Evolutionary conservation across 768 basidiomycete genomes (phyloP), one percentile per base, ranked within the genome.

Genomic region (Suillus variegatus): DNA sequence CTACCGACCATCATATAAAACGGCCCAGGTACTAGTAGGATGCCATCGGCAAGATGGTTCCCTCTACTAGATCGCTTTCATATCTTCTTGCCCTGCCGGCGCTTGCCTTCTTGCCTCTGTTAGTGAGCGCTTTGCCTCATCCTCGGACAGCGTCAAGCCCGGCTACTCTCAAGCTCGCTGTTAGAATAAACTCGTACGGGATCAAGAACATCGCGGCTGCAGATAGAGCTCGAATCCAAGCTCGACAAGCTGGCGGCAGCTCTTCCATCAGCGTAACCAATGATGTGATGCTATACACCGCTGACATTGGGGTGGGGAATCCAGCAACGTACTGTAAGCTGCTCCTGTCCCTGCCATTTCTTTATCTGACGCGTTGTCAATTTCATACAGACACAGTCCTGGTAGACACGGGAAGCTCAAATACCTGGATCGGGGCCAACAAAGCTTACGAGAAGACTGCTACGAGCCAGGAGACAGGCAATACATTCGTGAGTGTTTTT

Each of bases 391-490:
- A 70, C 60, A 56, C 60, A 38, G 54, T 71, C 22, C 18, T 71
- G 28, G 28, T 52, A 52, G 70, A 71, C 62, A 71, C 70, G 10
- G 70, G 70, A 4, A 72, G 71, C 51, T 66, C 67, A n/a, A 70
- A 71, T 44, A 71, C 70, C 18, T 71, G 70, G 70, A 66, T 71
- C 49, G 69, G 67, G 41, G 41, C 6, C n/a, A n/a, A n/a, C n/a
- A n/a, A n/a, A n/a, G 9, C 56, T 35, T 69, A 68, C 41, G 16
- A 25, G 28, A 14, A 38, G 40, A 61, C 65, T 6, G 47, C 38
- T 28, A 44, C 61, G 7, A 47, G 60, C n/a, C 32, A 60, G 0
- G 47, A 54, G 41, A 67, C 64, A 25, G 69, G 69, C 4, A 22
- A 57, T 18, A 16, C 22, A 12, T 47, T 68, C 35, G 62, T 63